These are phyloP conservation scores for Blakeslea trispora DNA, from an alignment of 371 early-diverging fungal genomes.

Conservation along the genomic window DNA sequence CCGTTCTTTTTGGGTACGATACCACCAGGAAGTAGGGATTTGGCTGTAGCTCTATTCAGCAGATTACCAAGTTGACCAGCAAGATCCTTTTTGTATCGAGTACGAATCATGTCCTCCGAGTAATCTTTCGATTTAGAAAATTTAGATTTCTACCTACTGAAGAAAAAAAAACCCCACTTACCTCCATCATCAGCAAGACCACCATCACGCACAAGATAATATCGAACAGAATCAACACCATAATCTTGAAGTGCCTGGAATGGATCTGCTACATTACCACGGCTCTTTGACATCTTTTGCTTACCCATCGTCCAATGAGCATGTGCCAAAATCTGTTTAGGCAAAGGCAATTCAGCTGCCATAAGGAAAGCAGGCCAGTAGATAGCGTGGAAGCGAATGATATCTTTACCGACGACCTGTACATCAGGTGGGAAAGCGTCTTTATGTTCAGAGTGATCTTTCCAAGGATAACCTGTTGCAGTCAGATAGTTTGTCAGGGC, in stretches of 20 bases:
- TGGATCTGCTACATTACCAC: slow-evolving; percentile 92
- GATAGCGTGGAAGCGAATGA: slow-evolving; percentile 91
- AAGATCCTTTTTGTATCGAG: slow-evolving; percentile 77
- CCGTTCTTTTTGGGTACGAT: slow-evolving; percentile 43
- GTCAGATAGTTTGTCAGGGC: slow-evolving; percentile 94
- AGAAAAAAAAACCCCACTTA: no score
- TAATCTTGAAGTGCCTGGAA: slow-evolving; percentile 65
- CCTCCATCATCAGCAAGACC: slow-evolving; percentile 83
- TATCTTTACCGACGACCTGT: slow-evolving; percentile 95
- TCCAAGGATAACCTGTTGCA: slow-evolving; percentile 82
- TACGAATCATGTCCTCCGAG: slow-evolving; percentile 62
- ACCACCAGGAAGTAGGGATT: slow-evolving; percentile 56
- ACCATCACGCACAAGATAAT: slow-evolving; percentile 88
- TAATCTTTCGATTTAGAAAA: slow-evolving; percentile 75
- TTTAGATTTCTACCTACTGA: no score
- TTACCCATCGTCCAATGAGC: slow-evolving; percentile 92
- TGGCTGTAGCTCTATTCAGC: slow-evolving; percentile 63
- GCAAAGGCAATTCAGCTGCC: slow-evolving; percentile 81
- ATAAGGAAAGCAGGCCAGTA: slow-evolving; percentile 96
- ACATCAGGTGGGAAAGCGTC: slow-evolving; percentile 75
- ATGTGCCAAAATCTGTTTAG: slow-evolving; percentile 83
- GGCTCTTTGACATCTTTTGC: slow-evolving; percentile 93
- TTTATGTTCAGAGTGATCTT: slow-evolving; percentile 14
- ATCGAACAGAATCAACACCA: slow-evolving; percentile 90
- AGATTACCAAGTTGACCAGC: slow-evolving; percentile 91